Evolutionary conservation across 108 stramenopile genomes (phyloP).

Genomic region (Skeletonema costatum): DNA sequence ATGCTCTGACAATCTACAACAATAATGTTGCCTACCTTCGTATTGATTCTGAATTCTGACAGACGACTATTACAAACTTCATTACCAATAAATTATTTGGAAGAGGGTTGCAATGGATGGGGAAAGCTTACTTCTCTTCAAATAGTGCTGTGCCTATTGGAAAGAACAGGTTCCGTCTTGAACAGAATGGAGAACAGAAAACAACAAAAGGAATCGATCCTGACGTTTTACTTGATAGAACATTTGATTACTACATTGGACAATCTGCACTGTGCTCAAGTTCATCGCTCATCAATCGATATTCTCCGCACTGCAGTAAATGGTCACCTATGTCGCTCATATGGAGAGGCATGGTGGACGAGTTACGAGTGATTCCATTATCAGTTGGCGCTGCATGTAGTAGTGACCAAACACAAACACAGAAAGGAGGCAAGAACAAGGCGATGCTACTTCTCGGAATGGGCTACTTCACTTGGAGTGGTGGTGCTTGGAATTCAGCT

Average conservation of each 20-base stretch:
- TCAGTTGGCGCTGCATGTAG: background rate
- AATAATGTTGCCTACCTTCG: too few species aligned
- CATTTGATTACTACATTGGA: conserved; percentile 35
- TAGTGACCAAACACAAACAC: background rate
- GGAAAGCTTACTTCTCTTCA: conserved; percentile 21
- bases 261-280: conserved; percentile 8
- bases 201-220: background rate
- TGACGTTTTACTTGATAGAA: conserved; percentile 19
- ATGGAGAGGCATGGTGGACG: conserved; percentile 46
- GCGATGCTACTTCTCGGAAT: conserved; percentile 19
- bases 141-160: conserved; percentile 8
- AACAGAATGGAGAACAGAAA: background rate
- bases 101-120: conserved; percentile 26
- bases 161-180: conserved; percentile 26
- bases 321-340: conserved; percentile 28
- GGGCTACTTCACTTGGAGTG: conserved; percentile 41
- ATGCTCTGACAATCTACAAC: background rate
- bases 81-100: conserved; percentile 40
- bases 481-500: conserved; percentile 28
- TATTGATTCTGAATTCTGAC: too few species aligned
- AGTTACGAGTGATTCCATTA: conserved; percentile 24
- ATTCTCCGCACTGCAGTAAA: conserved; percentile 15
- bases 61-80: conserved; percentile 35
- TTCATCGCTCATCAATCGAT: conserved; percentile 26
- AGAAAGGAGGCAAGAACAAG: conserved; percentile 1